Conservation (phyloP, 2,329 filamentous ascomycete genomes). For the Sporothrix brunneoviolacea region DNA sequence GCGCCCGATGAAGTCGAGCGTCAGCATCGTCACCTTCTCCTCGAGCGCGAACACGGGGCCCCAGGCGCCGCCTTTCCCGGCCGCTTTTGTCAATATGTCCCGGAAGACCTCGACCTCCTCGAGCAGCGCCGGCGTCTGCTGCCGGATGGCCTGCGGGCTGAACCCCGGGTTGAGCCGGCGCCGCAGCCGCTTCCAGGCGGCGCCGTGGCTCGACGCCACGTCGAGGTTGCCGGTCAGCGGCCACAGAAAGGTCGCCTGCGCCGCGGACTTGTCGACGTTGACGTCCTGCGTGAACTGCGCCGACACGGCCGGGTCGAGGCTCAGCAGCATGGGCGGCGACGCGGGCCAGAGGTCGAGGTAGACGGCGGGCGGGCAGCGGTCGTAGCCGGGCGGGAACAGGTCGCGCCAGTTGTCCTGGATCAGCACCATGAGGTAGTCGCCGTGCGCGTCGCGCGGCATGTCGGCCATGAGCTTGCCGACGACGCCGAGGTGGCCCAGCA, state of each 20-base stretch:
- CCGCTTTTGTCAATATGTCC: constrained; percentile 20
- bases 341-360: constrained; percentile 18
- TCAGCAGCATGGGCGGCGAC: constrained; percentile 14
- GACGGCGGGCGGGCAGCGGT: constrained; percentile 9
- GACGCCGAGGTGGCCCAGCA: constrained; percentile 19
- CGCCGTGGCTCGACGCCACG: constrained; percentile 30
- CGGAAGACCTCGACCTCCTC: constrained; percentile 25
- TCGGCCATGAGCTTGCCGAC: constrained; percentile 16
- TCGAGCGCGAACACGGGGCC: constrained; percentile 22
- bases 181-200: constrained; percentile 31
- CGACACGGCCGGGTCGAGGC: constrained; percentile 15
- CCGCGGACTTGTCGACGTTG: constrained; percentile 10
- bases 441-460: constrained; percentile 18
- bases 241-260: constrained; percentile 6
- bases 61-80: constrained; percentile 18
- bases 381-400: constrained; percentile 15
- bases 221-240: constrained; percentile 27
- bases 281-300: constrained; percentile 15
- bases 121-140: constrained; percentile 27
- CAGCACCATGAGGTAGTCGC: constrained; percentile 18
- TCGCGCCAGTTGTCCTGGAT: constrained; percentile 19
- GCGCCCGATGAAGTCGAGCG: constrained; percentile 24
- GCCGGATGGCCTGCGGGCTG: constrained; percentile 27
- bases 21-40: constrained; percentile 16
- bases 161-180: constrained; percentile 32